Evolutionary conservation across 108 stramenopile genomes (phyloP), one percentile per base, ranked within the genome.

Genomic region (Cyclostephanos tholiformis): DNA sequence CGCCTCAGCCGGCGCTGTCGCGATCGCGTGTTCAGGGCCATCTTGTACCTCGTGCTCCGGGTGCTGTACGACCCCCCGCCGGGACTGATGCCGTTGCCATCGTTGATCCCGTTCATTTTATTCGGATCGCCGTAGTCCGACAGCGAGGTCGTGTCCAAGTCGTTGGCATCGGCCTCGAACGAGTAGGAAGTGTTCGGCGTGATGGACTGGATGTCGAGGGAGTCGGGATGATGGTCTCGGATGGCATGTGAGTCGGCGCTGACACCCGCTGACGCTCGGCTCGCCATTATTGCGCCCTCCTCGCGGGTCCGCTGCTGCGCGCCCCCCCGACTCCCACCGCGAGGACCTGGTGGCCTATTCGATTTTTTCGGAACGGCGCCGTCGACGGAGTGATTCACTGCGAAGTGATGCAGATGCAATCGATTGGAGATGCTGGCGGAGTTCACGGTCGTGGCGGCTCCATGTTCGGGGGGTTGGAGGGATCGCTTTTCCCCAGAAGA

Each of bases 1-100:
- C 78, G 66, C 32, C 78, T 60, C 60, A 72, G 72, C 44, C 71
- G 58, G 14, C 72, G 70, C 23, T 79, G 78, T 16, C 71, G 65
- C 22, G 72, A 60, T 52, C 66, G 62, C 27, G 66, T 55, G 22
- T 71, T 63, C 71, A 79, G 44, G 67, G 71, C 78, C 26, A 64
- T 60, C 27, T 79, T 61, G 51, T 72, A 73, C 30, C 71, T 56
- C 16, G 59, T 14, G 36, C 36, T 38, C 36, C 32, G 38, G 59
- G 35, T 4, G 36, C 26, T 60, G 29, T 30, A 30, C 0, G 16
- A 4, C 8, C 32, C 32, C 32, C 32, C 32, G 3, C 35, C 12
- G 2, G 59, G 16, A 17, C 29, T 11, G 2, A 17, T 11, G 16
- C 23, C 27, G 16, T 29, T 29, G 12, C 7, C 27, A 23, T 20